Percentiles rank a stretch among this genome's conserved stretches.
Evolutionary conservation across 805 yeast species (phyloP).

Genomic region (Kluyveromyces wickerhamii): DNA sequence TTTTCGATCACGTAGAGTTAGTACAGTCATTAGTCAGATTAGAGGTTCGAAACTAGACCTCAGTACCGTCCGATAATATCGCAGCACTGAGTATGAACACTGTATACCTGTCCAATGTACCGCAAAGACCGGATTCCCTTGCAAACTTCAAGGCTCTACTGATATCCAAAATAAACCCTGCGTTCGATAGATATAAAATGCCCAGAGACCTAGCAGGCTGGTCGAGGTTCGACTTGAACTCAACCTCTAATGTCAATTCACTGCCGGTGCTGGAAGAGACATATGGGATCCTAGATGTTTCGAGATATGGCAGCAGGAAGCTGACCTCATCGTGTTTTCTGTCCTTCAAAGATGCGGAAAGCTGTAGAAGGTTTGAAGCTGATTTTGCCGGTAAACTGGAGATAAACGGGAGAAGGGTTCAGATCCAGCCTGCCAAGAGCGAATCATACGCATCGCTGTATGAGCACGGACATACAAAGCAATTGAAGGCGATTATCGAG

Average conservation of each 20-base stretch:
- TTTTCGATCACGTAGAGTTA: no score
- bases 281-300: conserved; percentile 14
- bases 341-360: conserved; percentile 14
- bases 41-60: no score
- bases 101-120: conserved; percentile 18
- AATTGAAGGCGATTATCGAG: not conserved
- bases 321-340: conserved; percentile 19
- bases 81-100: no score
- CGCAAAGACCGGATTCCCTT: conserved; percentile 20
- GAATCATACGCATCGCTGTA: conserved; percentile 13
- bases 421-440: conserved; percentile 16
- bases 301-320: conserved; percentile 11
- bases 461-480: not conserved
- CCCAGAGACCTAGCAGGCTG: not conserved
- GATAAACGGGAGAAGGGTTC: conserved; percentile 16
- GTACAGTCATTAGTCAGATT: no score
- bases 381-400: conserved; percentile 9
- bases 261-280: conserved; percentile 12
- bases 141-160: conserved; percentile 14
- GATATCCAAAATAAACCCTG: conserved; percentile 13
- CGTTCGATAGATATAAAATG: not conserved
- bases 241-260: not conserved
- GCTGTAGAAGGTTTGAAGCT: conserved; percentile 13
- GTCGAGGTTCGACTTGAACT: not conserved
- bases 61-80: no score